A percentile compares a stretch with the other conserved stretches of the same genome.
These are phyloP conservation scores for Coemansia sp. DNA, from an alignment of 192 early-diverging fungal species.

Conservation along the genomic window DNA sequence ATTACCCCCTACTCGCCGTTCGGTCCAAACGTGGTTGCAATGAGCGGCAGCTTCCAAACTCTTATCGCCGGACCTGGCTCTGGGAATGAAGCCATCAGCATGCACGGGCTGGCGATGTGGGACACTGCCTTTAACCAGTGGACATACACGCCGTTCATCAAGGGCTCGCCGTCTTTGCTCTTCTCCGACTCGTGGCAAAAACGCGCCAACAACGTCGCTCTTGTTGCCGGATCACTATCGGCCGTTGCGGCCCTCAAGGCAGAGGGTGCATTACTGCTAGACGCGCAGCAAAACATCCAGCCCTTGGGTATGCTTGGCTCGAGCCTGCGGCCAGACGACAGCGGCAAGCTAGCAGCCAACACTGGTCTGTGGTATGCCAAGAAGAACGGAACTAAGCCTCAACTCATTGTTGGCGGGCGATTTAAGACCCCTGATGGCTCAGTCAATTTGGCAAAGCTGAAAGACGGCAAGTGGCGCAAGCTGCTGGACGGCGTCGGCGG, in stretches of 20 bases:
- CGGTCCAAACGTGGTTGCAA: slow-evolving; percentile 29
- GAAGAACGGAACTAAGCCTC: slow-evolving; percentile 36
- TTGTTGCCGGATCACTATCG: slow-evolving; percentile 37
- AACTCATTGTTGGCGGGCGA: slow-evolving; percentile 59
- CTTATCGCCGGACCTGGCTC: slow-evolving; percentile 18
- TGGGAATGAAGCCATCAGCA: slow-evolving; percentile 5
- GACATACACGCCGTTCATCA: slow-evolving; percentile 44
- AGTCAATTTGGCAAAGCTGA: slow-evolving; percentile 51
- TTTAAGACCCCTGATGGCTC: slow-evolving; percentile 53
- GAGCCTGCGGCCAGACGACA: slow-evolving; percentile 27
- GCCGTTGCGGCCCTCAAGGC: slow-evolving; percentile 47
- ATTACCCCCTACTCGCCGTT: slow-evolving; percentile 54
- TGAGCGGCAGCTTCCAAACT: slow-evolving; percentile 33
- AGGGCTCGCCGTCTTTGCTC: slow-evolving; percentile 32
- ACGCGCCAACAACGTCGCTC: slow-evolving; percentile 29
- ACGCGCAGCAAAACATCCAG: slow-evolving; percentile 29
- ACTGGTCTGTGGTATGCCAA: slow-evolving; percentile 60
- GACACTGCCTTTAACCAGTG: slow-evolving; percentile 32
- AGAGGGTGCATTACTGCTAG: slow-evolving; percentile 36
- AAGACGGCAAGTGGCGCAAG: slow-evolving; percentile 48
- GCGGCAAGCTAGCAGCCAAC: slow-evolving; percentile 43
- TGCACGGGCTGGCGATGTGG: slow-evolving; percentile 40
- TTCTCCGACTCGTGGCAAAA: slow-evolving; percentile 24
- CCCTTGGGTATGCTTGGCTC: slow-evolving; percentile 34
- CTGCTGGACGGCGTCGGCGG: slow-evolving; percentile 49